Conservation (phyloP, 1,284 basidiomycete species). For the Takashimella koratensis region DNA sequence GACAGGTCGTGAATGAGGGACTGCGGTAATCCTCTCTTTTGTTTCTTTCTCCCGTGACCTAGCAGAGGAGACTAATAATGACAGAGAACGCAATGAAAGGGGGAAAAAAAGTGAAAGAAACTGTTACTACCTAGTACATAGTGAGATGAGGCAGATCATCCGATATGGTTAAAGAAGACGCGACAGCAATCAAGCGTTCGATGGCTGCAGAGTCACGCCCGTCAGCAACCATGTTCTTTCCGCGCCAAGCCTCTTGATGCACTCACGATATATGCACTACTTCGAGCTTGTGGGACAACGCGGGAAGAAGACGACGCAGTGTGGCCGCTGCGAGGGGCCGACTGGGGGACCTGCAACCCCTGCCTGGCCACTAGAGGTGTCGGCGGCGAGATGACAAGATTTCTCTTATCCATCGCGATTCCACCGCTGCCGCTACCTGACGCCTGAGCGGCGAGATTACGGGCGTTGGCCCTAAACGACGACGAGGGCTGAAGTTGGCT, state of each 20-base stretch:
- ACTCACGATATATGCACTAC: constrained; percentile 22
- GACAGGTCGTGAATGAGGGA: background rate
- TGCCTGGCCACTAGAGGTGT: constrained; percentile 42
- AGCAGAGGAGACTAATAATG: background rate
- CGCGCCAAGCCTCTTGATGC: no score
- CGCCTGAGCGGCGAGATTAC: background rate
- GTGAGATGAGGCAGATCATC: no score
- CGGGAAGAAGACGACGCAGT: constrained; percentile 8
- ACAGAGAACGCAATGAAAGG: background rate
- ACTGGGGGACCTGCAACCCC: constrained; percentile 9
- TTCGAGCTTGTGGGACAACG: constrained; percentile 16
- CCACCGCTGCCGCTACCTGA: background rate
- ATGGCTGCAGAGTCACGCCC: background rate
- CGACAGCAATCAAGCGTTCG: background rate
- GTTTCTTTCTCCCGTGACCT: background rate
- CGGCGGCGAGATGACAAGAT: constrained; percentile 40
- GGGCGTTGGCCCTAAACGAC: background rate
- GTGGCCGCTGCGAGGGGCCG: constrained; percentile 20
- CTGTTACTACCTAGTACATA: no score
- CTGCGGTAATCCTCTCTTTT: background rate
- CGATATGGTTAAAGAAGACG: background rate
- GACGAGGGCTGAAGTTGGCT: background rate
- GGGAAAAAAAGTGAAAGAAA: no score
- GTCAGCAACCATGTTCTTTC: background rate
- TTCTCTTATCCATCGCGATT: constrained; percentile 17